These are phyloP conservation scores for Lactarius tabidus DNA, from an alignment of 768 basidiomycete species.

Conservation along the genomic window DNA sequence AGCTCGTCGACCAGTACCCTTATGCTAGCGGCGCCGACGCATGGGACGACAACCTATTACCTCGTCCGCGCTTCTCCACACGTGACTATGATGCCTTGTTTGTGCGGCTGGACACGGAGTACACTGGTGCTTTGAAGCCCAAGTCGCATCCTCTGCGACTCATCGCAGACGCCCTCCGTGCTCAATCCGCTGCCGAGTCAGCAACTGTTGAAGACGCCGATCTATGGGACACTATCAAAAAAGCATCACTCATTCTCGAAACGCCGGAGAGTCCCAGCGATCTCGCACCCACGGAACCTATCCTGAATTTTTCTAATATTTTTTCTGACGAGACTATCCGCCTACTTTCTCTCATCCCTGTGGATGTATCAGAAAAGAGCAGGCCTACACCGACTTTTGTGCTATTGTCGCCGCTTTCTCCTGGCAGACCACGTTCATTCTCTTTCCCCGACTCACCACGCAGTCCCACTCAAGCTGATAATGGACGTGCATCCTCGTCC, in stretches of 20 bases:
- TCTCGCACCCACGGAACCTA: conserved; percentile 33
- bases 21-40: conserved; percentile 40
- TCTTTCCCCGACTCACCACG: conserved; percentile 16
- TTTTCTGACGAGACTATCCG: conserved; percentile 68
- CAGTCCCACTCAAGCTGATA: conserved; percentile 4
- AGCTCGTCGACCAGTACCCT: conserved; percentile 68
- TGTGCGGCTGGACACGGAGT: conserved; percentile 59
- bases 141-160: conserved; percentile 54
- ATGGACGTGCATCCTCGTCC: conserved; percentile 12
- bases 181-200: conserved; percentile 31
- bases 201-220: conserved; percentile 36
- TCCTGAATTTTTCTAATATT: conserved; percentile 44
- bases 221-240: conserved; percentile 56
- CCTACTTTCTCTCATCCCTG: conserved; percentile 47
- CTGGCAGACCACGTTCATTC: conserved; percentile 27
- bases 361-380: conserved; percentile 34
- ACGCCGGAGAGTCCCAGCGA: conserved; percentile 21
- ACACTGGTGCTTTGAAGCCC: conserved; percentile 32
- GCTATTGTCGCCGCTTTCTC: conserved; percentile 33
- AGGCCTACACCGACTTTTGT: conserved; percentile 28
- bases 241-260: conserved; percentile 30
- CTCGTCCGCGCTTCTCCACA: conserved; percentile 67
- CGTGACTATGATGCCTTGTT: conserved; percentile 59
- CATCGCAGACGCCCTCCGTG: conserved; percentile 58
- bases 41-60: conserved; percentile 44